phyloP scores from a whole-genome alignment of 768 basidiomycete genomes.

The Termitomyces titanicus region DNA sequence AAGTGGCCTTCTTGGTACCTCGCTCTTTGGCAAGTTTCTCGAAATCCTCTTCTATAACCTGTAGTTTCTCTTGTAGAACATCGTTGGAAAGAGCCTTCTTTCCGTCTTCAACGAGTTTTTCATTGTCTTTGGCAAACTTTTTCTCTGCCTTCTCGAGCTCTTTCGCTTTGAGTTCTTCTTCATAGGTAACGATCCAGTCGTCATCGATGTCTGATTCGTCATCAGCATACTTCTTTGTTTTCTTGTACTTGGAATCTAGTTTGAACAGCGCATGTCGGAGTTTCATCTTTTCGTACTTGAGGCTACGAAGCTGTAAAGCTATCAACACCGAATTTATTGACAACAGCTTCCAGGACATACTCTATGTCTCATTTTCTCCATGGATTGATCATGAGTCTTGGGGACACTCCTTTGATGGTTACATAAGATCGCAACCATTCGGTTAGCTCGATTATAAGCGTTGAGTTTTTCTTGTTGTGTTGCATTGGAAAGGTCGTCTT shows the following conservation, averaged over 20 bases:
- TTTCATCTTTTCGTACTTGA: conserved; percentile 99
- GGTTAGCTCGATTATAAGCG: conserved; percentile 96
- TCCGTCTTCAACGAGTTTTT: conserved; percentile 75
- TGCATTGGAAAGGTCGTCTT: conserved; percentile 52
- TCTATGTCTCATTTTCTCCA: conserved; percentile 93
- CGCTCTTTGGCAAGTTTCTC: conserved; percentile 74
- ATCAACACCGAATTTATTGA: conserved; percentile 5
- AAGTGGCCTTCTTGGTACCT: conserved; percentile 62
- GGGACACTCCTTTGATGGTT: conserved; percentile 97
- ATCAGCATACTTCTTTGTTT: conserved; percentile 69
- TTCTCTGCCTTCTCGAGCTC: conserved; percentile 90
- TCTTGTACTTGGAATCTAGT: conserved; percentile 77
- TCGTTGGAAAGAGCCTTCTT: conserved; percentile 54
- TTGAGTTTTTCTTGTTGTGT: conserved; percentile 95
- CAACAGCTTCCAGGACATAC: conserved; percentile 35
- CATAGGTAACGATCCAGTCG: conserved; percentile 81
- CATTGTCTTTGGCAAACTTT: conserved; percentile 93
- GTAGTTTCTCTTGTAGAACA: conserved; percentile 64
- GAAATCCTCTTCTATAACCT: conserved; percentile 74
- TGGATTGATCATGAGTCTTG: conserved; percentile 89
- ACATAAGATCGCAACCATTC: conserved; percentile 95
- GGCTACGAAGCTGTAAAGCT: conserved; percentile 63
- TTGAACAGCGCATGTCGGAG: conserved; percentile 84
- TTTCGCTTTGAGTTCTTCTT: conserved; percentile 70
- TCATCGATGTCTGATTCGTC: conserved; percentile 95